Evolutionary conservation across 75 land plant genomes (phyloP).

Genomic region (Picea sitchensis): DNA sequence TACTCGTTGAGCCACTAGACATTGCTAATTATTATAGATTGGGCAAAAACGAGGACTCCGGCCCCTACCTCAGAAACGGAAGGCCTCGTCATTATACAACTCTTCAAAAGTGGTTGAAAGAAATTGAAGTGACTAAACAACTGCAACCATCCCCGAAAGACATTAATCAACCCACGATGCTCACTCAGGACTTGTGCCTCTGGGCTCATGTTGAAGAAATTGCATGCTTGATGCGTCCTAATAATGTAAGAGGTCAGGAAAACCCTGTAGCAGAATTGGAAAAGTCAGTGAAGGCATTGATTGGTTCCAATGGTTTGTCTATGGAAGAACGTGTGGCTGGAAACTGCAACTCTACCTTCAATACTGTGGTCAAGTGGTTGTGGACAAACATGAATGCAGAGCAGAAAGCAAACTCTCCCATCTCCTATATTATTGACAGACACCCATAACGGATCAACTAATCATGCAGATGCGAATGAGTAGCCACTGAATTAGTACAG

Average conservation of each 20-base stretch:
- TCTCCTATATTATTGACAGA: too few species aligned
- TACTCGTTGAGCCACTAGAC: slow-evolving; percentile 65
- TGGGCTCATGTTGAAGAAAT: neutral
- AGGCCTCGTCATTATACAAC: slow-evolving; percentile 51
- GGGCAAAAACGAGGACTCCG: slow-evolving; percentile 56
- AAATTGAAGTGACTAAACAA: neutral
- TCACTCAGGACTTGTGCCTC: neutral
- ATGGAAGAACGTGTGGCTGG: slow-evolving; percentile 10
- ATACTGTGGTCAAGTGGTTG: too few species aligned
- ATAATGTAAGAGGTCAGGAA: slow-evolving; percentile 4
- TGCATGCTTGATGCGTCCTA: neutral
- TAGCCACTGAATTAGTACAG: too few species aligned
- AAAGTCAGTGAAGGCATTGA: slow-evolving; percentile 9
- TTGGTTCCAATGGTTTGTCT: slow-evolving; percentile 6
- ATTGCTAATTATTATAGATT: slow-evolving; percentile 71
- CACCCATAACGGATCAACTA: too few species aligned
- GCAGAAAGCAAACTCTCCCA: too few species aligned
- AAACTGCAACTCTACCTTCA: too few species aligned
- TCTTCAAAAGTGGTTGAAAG: slow-evolving; percentile 47
- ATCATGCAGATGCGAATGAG: too few species aligned
- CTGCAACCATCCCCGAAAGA: too few species aligned
- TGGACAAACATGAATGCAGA: too few species aligned
- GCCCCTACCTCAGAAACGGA: slow-evolving; percentile 39
- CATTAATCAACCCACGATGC: neutral
- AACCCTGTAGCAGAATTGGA: slow-evolving; percentile 10